Base-by-base conservation (phyloP, 2,329 filamentous ascomycete species). In the Mycosphaerelloides madeirae region DNA sequence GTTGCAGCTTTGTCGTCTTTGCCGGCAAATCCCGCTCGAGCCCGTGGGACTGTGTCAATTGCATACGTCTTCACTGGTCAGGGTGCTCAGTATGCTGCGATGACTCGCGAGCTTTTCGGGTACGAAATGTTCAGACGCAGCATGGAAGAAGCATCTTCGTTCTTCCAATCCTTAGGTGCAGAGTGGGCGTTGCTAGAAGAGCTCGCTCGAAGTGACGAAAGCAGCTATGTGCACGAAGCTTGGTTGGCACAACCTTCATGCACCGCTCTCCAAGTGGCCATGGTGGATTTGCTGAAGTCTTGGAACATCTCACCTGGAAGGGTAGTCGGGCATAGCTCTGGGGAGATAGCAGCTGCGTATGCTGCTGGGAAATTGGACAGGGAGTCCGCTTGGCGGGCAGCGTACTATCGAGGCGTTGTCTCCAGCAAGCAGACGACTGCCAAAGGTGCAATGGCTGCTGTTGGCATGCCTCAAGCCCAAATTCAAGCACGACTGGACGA, bases 261-360 rank as follows among this genome's bases (percentile, higher is more conserved):
- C 40, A 79, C 77, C 0, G 76, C 76, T 0, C 31, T 81, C 1
- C 78, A 81, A 51, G 64, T 81, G 2, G 75, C 65, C 0, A 52
- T 78, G 1, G 62, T 73, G 0, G 64, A 74, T n/a, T 52, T 70
- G 0, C 62, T 76, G 1, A 16, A 13, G 6, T 31, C 46, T 3
- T 56, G 48, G 40, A 48, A 46, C 8, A 46, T 65, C 6, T 3
- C 12, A 12, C 54, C 61, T 4, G 15, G 20, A 6, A 43, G 38
- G n/a, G 61, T 65, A 0, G 46, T 58, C 18, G 63, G 64, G 3
- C 64, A 67, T 43, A 57, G 50, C 2, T 51, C 37, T 16, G 64
- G 64, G 6, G 64, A 66, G 45, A 63, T 65, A 12, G 61, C 55
- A 14, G 62, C 63, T 3, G 58, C 61, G 1, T 65, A 61, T 44